Percentiles rank a stretch among this genome's conserved stretches.
Evolutionary conservation across 257 asterid species (phyloP).

Genomic region (Solanum bulbocastanum): DNA sequence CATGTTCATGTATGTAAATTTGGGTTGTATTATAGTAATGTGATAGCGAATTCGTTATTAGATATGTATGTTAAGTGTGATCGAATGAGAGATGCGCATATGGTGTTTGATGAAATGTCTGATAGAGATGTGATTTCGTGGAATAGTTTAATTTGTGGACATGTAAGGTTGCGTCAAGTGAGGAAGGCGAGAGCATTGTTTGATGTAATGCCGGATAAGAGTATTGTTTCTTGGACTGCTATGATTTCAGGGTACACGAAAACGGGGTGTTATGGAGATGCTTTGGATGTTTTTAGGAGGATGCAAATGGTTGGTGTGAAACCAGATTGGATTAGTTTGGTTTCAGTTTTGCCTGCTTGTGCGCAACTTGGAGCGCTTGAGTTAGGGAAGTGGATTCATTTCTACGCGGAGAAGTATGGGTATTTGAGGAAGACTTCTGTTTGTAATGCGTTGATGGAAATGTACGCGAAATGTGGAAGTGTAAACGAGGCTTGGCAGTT

Average conservation of each 20-base stretch:
- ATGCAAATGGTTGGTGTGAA: slow-evolving; percentile 61
- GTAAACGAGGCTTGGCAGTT: slow-evolving; percentile 45
- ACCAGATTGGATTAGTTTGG: slow-evolving; percentile 76
- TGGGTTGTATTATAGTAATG: slow-evolving; percentile 24
- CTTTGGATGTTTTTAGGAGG: slow-evolving; percentile 50
- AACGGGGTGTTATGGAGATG: slow-evolving; percentile 43
- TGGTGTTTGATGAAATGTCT: slow-evolving; percentile 56
- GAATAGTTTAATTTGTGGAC: slow-evolving; percentile 58
- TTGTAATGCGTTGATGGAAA: slow-evolving; percentile 69
- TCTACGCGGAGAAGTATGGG: slow-evolving; percentile 42
- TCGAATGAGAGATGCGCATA: slow-evolving; percentile 30
- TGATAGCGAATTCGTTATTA: slow-evolving; percentile 41
- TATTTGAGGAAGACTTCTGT: slow-evolving; percentile 33
- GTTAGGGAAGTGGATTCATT: slow-evolving; percentile 71
- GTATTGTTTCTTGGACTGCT: slow-evolving; percentile 60
- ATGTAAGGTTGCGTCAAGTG: slow-evolving; percentile 46
- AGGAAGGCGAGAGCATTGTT: slow-evolving; percentile 49
- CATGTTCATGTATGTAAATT: slow-evolving; percentile 44
- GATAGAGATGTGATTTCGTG: slow-evolving; percentile 66
- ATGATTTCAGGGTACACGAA: slow-evolving; percentile 68
- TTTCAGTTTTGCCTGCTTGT: slow-evolving; percentile 62
- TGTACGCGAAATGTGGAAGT: slow-evolving; percentile 79
- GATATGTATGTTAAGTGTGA: slow-evolving; percentile 66
- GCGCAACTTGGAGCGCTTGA: slow-evolving; percentile 68
- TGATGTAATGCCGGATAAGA: slow-evolving; percentile 46